These are phyloP conservation scores for Corynespora cassiicola DNA, from an alignment of 2,329 filamentous ascomycete genomes.

Conservation along the genomic window DNA sequence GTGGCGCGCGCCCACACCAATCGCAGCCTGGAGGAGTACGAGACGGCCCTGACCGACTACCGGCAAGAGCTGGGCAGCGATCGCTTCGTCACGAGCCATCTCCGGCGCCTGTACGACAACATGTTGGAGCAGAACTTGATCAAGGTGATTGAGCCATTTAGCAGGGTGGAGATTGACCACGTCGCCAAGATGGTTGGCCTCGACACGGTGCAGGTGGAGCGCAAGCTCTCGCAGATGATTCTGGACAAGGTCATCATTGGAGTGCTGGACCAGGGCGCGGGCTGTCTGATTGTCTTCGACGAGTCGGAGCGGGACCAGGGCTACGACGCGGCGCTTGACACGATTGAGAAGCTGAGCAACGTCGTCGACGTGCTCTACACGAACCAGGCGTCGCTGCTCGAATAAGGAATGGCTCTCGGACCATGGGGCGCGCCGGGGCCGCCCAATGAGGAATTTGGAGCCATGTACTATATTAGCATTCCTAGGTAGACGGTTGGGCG, in stretches of 20 bases:
- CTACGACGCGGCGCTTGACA: conserved; percentile 92
- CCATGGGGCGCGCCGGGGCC: background rate
- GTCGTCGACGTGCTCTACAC: conserved; percentile 98
- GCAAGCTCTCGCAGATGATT: conserved; percentile 99
- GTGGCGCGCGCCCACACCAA: conserved; percentile 95
- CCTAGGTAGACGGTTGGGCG: conserved; percentile 31
- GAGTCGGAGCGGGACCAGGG: conserved; percentile 92
- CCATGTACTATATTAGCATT: conserved; percentile 42
- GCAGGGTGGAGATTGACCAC: conserved; percentile 93
- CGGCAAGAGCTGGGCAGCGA: conserved; percentile 93
- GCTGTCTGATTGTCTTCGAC: conserved; percentile 95
- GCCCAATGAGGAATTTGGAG: conserved; percentile 8
- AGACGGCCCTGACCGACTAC: conserved; percentile 87
- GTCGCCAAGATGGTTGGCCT: conserved; percentile 97
- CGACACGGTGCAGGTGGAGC: conserved; percentile 95
- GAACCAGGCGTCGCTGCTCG: conserved; percentile 93
- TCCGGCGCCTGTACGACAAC: conserved; percentile 93
- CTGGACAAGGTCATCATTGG: conserved; percentile 98
- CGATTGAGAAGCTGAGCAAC: conserved; percentile 95
- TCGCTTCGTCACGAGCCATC: conserved; percentile 94
- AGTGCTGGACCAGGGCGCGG: conserved; percentile 95
- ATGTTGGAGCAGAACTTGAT: conserved; percentile 99
- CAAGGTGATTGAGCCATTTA: conserved; percentile 99
- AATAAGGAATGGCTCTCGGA: conserved; percentile 67
- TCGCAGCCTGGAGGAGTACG: conserved; percentile 95